Evolutionary conservation across 1,284 basidiomycete genomes (phyloP), one percentile per base, ranked within the genome.

Genomic region (Trichosporon ovoides): DNA sequence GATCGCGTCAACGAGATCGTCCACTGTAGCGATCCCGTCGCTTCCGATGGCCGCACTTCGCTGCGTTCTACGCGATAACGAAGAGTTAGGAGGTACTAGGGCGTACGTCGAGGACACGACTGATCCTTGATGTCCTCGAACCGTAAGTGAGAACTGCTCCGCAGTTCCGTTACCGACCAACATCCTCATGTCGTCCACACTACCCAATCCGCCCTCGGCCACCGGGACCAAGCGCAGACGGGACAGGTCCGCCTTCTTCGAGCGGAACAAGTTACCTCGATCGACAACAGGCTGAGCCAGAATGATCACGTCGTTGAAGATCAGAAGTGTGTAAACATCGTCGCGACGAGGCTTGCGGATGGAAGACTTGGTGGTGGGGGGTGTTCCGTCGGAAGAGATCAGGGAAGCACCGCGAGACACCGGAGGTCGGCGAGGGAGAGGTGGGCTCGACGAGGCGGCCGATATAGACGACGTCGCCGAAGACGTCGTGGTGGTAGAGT

Each of bases 231-330:
- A 63, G 33, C 61, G 61, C 19, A 63, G 49, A n/a, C 65, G 60
- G 51, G 68, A 49, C 12, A 46, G 49, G 53, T 66, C 61, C 10
- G 50, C 55, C 61, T 67, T 69, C 28, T 60, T 52, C 12, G 60
- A 37, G 24, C 65, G 65, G 58, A 73, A 63, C 12, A 70, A 48
- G 22, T 53, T 57, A 3, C 38, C 37, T 38, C 62, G 59, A 13
- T 68, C 76, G 40, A 59, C 66, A 19, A 67, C 38, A 11, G 73
- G 73, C 28, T 74, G 74, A 16, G 81, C 80, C 19, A 88, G 68
- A 31, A 89, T 65, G 20, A 88, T 71, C 37, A 89, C 65, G 76
- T 90, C 88, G 37, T 83, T 83, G 71, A 90, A 88, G 9, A 89
- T 79, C 55, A 88, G 81, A 40, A 81, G 80, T 5, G 66, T 68